Evolutionary conservation across 2,329 filamentous ascomycete species (phyloP).

Genomic region (Aspergillus sp.): DNA sequence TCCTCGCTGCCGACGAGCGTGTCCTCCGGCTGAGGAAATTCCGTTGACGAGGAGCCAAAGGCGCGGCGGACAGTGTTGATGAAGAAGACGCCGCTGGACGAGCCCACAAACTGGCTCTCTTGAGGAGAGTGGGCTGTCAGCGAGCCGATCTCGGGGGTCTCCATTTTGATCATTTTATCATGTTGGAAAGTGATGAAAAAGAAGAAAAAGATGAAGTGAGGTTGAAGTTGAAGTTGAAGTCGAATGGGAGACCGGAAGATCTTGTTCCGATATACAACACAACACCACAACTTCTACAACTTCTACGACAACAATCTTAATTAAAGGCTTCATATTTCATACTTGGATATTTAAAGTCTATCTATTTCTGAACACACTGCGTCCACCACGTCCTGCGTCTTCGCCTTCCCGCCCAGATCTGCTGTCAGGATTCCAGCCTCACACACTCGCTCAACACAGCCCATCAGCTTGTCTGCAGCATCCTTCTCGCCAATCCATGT

Average conservation of each 20-base stretch:
- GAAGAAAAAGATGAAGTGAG: background rate
- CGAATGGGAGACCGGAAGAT: background rate
- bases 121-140: conserved; percentile 44
- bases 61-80: conserved; percentile 55
- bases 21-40: conserved; percentile 32
- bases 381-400: conserved; percentile 59
- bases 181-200: background rate
- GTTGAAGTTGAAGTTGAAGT: background rate
- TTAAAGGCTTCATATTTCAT: too few species aligned
- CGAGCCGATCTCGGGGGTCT: conserved; percentile 40
- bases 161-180: conserved; percentile 22
- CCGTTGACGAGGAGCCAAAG: conserved; percentile 36
- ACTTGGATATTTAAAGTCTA: conserved; percentile 2
- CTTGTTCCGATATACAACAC: background rate
- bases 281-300: too few species aligned
- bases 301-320: background rate
- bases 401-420: conserved; percentile 58
- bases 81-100: conserved; percentile 55
- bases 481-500: conserved; percentile 59
- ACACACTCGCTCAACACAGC: conserved; percentile 60
- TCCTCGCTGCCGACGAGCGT: conserved; percentile 29
- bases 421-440: conserved; percentile 54
- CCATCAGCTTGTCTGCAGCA: conserved; percentile 57
- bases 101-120: conserved; percentile 54
- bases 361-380: conserved; percentile 55